A percentile compares a stretch with the other conserved stretches of the same genome.
phyloP scores from a whole-genome alignment of 345 rosid species.

The Citrus unshiu region DNA sequence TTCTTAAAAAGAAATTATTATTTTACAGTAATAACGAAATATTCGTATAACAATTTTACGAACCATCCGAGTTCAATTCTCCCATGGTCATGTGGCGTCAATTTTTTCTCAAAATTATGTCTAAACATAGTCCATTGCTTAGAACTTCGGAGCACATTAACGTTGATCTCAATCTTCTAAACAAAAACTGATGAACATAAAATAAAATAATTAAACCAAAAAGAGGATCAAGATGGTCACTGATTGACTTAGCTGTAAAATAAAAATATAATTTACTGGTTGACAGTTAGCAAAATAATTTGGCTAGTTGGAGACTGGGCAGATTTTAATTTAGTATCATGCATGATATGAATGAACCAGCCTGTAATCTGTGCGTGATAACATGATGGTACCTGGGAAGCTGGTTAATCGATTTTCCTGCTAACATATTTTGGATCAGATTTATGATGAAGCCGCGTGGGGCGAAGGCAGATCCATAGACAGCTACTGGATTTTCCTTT shows the following conservation, averaged over 20 bases:
- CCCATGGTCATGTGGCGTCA: too few species aligned
- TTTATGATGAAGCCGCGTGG: conserved; percentile 15
- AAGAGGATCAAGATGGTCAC: too few species aligned
- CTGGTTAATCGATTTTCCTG: conserved; percentile 1
- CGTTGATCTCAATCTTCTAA: too few species aligned
- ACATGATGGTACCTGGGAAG: conserved; percentile 18
- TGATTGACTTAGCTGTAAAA: background rate
- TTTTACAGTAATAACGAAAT: too few species aligned
- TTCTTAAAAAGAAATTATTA: too few species aligned
- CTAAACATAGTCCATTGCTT: too few species aligned
- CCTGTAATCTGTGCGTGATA: conserved; percentile 24
- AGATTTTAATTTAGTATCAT: background rate
- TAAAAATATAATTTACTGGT: background rate
- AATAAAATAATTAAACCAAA: too few species aligned
- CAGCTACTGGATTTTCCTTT: background rate
- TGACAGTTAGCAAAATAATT: background rate
- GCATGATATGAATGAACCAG: conserved; percentile 12
- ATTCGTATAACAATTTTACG: too few species aligned
- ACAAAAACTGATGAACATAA: too few species aligned
- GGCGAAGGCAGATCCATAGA: conserved; percentile 20
- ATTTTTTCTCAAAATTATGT: too few species aligned
- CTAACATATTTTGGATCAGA: conserved; percentile 12
- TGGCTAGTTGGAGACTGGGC: conserved; percentile 18
- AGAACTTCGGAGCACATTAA: too few species aligned
- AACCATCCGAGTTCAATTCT: too few species aligned